Conservation (phyloP, 306 rosid species). For the Cicer yamashitae region DNA sequence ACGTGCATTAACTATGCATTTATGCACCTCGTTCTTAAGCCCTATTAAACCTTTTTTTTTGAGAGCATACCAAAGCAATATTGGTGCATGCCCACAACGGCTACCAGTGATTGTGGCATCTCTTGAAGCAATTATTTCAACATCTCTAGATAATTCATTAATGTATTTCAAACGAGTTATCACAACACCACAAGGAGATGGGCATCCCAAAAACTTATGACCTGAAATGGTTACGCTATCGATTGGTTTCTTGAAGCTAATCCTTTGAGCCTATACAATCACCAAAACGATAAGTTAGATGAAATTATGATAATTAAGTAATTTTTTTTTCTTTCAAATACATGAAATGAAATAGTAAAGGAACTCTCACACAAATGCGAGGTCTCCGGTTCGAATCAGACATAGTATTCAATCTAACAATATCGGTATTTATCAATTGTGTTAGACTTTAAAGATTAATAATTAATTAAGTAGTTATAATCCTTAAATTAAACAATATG, state of each 20-base stretch:
- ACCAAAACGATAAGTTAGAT: not conserved
- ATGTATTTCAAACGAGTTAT: conserved; percentile 59
- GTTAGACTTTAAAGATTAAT: too few species aligned
- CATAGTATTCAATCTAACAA: too few species aligned
- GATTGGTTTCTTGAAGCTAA: conserved; percentile 41
- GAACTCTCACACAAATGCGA: too few species aligned
- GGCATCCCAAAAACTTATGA: conserved; percentile 43
- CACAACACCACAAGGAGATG: conserved; percentile 42
- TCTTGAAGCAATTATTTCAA: conserved; percentile 15
- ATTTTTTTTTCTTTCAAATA: not conserved
- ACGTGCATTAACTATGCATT: conserved; percentile 33
- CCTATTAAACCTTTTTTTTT: conserved; percentile 19
- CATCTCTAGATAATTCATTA: conserved; percentile 52
- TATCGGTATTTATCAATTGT: too few species aligned
- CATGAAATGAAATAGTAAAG: not conserved
- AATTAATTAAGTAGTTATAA: not conserved
- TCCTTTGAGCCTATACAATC: conserved; percentile 32
- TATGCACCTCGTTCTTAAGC: not conserved
- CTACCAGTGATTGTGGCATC: conserved; percentile 38
- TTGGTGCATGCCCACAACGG: conserved; percentile 20
- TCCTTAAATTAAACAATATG: not conserved
- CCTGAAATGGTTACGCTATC: conserved; percentile 38
- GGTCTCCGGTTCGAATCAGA: too few species aligned
- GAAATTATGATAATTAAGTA: not conserved
- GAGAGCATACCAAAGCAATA: conserved; percentile 28